Evolutionary conservation across 177 flowering plant genomes (phyloP), one percentile per base, ranked within the genome.

Genomic region (Vitis hybrid): DNA sequence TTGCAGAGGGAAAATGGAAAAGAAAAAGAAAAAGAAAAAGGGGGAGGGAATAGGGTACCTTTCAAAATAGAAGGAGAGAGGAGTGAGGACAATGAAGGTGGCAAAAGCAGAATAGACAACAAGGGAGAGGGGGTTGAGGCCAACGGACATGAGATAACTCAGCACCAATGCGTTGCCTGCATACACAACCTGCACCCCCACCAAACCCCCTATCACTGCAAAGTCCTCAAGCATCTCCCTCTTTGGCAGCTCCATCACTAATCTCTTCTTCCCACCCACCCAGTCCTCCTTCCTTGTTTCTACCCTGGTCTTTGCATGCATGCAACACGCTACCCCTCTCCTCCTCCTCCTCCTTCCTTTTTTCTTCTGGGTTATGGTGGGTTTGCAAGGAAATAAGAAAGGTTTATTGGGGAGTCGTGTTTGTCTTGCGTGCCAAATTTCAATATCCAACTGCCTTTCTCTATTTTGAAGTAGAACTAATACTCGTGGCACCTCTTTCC

Each of bases 31-130:
- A 30, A 62, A 64, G 26, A 62, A 26, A 64, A 15, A 54, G 56
- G 60, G 60, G 70, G 51, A 58, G 15, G 17, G 26, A 13, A 15
- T 17, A 8, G 15, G 5, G n/a, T 2, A 85, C 98, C 91, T 91
- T 75, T 93, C 98, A 48, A 88, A 85, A 56, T 51, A 60, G 66
- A 86, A 3, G 56, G 89, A 78, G 57, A 86, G 23, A 13, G 98
- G 96, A 26, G 83, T 72, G 70, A 91, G 85, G 52, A 90, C 55
- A 65, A 93, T 17, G 80, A 83, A 84, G 57, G 93, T 91, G 57
- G 88, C 80, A 52, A 84, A 80, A 52, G 81, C 69, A 15, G 84
- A 79, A 76, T 79, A 84, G 66, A 87, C 76, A 40, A 87, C 81
- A 64, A 93, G 81, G 68, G 89, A 70, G 72, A 84, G 71, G 74